phyloP scores from a whole-genome alignment of 1,139 yeast species.

The Neolecta irregularis region DNA sequence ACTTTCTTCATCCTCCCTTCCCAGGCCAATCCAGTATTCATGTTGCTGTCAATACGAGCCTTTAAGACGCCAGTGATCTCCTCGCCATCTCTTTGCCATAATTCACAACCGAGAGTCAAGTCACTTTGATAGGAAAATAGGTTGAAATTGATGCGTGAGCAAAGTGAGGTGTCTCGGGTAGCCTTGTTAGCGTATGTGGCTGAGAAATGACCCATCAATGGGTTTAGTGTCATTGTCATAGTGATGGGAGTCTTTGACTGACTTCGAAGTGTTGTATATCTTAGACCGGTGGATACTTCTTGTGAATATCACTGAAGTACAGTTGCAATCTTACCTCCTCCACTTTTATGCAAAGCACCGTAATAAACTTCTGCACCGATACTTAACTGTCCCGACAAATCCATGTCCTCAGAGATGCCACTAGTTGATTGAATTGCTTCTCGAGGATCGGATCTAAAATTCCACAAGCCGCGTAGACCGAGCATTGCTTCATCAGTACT shows the following conservation, averaged over 20 bases:
- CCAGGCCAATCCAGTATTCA: constrained; percentile 56
- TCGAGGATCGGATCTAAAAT: constrained; percentile 31
- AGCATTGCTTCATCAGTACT: constrained; percentile 82
- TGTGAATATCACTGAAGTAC: neutral
- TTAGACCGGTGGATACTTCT: constrained; percentile 52
- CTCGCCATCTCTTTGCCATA: constrained; percentile 34
- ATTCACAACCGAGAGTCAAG: constrained; percentile 69
- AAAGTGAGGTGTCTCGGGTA: constrained; percentile 46
- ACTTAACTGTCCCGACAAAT: constrained; percentile 31
- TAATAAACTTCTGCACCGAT: constrained; percentile 84
- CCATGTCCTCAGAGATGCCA: neutral
- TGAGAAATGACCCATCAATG: constrained; percentile 77
- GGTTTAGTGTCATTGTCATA: constrained; percentile 75
- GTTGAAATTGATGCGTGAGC: constrained; percentile 80
- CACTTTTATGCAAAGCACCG: constrained; percentile 69
- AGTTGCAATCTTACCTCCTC: constrained; percentile 31
- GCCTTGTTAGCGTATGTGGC: constrained; percentile 82
- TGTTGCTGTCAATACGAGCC: constrained; percentile 54
- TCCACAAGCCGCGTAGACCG: constrained; percentile 69
- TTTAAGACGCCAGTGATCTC: constrained; percentile 52
- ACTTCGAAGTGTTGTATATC: constrained; percentile 77
- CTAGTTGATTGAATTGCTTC: constrained; percentile 2
- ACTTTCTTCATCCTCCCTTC: constrained; percentile 77
- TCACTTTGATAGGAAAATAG: constrained; percentile 82
- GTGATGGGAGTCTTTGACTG: constrained; percentile 81